Evolutionary conservation across 1,139 yeast species (phyloP).

Genomic region (Yamadazyma atmosphaerica): DNA sequence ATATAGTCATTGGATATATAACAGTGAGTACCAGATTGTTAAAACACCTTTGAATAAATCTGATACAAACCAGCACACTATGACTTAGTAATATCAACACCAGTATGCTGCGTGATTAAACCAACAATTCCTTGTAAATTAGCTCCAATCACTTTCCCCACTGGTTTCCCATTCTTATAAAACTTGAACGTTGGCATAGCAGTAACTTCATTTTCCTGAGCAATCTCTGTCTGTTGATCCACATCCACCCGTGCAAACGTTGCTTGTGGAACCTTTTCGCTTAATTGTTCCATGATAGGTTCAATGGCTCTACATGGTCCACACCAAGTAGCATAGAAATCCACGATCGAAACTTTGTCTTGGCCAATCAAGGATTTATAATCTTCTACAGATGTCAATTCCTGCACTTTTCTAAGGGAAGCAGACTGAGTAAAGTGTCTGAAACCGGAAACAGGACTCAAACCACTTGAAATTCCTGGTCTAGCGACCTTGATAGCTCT

Average conservation of each 20-base stretch:
- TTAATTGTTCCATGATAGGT: constrained; percentile 36
- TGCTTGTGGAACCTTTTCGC: constrained; percentile 40
- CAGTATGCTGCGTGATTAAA: constrained; percentile 12
- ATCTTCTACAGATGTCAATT: constrained; percentile 19
- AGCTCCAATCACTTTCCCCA: constrained; percentile 81
- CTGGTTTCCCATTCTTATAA: constrained; percentile 72
- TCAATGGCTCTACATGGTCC: constrained; percentile 48
- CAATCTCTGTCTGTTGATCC: constrained; percentile 67
- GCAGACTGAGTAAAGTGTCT: constrained; percentile 9
- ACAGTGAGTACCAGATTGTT: too few species aligned
- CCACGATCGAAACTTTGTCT: constrained; percentile 37
- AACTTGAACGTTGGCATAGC: constrained; percentile 91
- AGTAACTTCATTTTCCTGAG: constrained; percentile 69
- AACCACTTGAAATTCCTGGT: not conserved
- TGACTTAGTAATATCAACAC: constrained; percentile 10
- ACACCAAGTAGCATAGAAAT: constrained; percentile 49
- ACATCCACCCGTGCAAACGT: constrained; percentile 32
- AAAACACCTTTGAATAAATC: too few species aligned
- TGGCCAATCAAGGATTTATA: constrained; percentile 19
- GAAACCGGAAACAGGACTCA: too few species aligned
- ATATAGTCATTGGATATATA: too few species aligned
- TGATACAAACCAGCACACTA: too few species aligned
- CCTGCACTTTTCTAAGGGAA: constrained; percentile 19
- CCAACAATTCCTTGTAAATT: constrained; percentile 13
- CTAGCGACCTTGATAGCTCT: not conserved